Base-by-base conservation (phyloP, 2,329 filamentous ascomycete genomes). In the Ophiocordyceps camponoti-rufipedis region DNA sequence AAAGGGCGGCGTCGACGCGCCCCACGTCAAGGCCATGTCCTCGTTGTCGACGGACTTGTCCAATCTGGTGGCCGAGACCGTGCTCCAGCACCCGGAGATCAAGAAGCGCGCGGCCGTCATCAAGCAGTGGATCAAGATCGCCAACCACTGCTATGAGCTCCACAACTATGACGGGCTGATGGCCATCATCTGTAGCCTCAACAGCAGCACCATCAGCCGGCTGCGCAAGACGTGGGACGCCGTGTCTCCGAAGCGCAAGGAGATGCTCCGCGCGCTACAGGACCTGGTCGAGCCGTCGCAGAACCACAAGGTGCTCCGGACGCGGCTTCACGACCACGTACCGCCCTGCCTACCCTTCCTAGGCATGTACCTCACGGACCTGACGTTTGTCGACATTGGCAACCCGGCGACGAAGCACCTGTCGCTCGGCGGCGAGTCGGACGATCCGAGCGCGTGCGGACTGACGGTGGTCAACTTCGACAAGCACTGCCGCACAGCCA, bases 71-170 rank as follows among this genome's bases (percentile, higher is more conserved):
- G 84, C 86, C 0, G 89, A 96, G 58, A 93, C 85, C 0, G 94
- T 98, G 54, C 73, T 98, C 13, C 78, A 85, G 46, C 74, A 86
- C 47, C 74, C 84, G n/a, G 91, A 96, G 58, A 79, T 82, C 28
- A 96, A 96, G 74, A 94, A 89, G 67, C 78, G 91, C 28, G 89
- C 91, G 1, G 67, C 75, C 2, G 77, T 87, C 45, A 91, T 98
- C 66, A 96, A 98, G 67, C 88, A 96, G 54, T 98, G 91, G 91
- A 85, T 95, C 59, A 98, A 96, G 69, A 80, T 96, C 53, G 86
- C 85, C 1, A 74, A 82, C 54, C 85, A 84, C 55, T 94, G 86
- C 52, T 69, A 93, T 5, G 85, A 91, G 56, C 72, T 96, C 28
- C 82, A 91, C 66, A 98, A 98, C 65, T 98, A 95, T 55, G 89